Evolutionary conservation across 257 asterid species (phyloP), one percentile per base, ranked within the genome.

Genomic region (Solanum piurae): DNA sequence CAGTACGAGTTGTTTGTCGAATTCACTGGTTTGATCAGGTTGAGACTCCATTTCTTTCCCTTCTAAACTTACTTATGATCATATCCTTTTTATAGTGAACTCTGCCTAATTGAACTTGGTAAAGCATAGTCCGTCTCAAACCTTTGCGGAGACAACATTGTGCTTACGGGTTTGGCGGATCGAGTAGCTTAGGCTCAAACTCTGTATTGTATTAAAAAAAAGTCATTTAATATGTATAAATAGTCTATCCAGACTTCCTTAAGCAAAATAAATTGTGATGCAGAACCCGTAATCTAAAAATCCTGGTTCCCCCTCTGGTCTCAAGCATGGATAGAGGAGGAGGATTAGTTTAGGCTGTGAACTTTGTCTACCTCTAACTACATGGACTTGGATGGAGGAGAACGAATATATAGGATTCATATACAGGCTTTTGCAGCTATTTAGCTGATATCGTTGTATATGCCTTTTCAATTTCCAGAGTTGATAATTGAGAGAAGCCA

Each of bases 21-120:
- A 91, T 97, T 95, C 90, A 97, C 98, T 86, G 99, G 98, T 46
- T 93, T 95, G 76, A 93, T 96, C 79, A 96, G 98, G 98, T 94
- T 90, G 38, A 79, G 33, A 60, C 18, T 71, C 87, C 69, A 29
- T 64, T 76, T 11, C 71, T 58, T 74, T 83, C 27, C 33, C 46
- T 86, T 20, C 42, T 42, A 5, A 27, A 9, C 29, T 87, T 75
- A 14, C 27, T 33, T 40, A 42, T 40, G 85, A 80, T 80, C 29
- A 80, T 29, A 49, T 80, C 66, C 16, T 44, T 42, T 27, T 79
- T 8, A 79, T 29, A 29, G 29, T 29, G 29, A 42, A 13, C 9
- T 79, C 64, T 79, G 9, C 37, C 37, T 77, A 12, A 8, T 13
- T 40, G 2, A 40, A 2, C 62, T 76, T 40, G 36, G 60, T 25